Conservation (phyloP, 208 protist species). For the Crithidia mellificae region DNA sequence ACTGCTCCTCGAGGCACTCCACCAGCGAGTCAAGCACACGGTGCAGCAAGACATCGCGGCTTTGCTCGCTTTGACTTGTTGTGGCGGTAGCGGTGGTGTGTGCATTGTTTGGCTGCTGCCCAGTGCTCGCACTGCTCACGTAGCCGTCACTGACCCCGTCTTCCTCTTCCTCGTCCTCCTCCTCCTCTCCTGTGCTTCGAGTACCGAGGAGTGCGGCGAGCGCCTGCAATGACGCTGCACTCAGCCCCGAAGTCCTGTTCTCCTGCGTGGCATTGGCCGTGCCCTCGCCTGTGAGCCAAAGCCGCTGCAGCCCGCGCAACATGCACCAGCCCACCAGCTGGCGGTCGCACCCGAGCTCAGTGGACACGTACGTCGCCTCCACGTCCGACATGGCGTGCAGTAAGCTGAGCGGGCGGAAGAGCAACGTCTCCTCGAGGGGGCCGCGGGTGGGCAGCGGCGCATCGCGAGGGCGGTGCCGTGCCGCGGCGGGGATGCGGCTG, state of each 20-base stretch:
- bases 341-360: constrained; percentile 69
- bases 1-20: constrained; percentile 47
- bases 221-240: constrained; percentile 1
- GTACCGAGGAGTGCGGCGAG: constrained; percentile 18
- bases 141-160: no score
- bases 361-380: constrained; percentile 67
- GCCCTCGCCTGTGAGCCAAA: constrained; percentile 1
- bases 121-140: neutral
- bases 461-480: constrained; percentile 16
- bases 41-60: constrained; percentile 1
- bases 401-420: constrained; percentile 43
- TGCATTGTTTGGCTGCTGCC: neutral
- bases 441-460: constrained; percentile 15
- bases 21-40: constrained; percentile 13
- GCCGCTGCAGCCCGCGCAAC: constrained; percentile 35
- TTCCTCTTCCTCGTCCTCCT: constrained; percentile 6
- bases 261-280: neutral
- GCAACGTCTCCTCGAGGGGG: constrained; percentile 47
- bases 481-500: constrained; percentile 33
- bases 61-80: neutral
- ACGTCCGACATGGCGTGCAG: constrained; percentile 39
- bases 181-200: neutral
- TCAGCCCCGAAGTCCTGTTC: constrained; percentile 1
- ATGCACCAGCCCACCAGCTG: constrained; percentile 65
- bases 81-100: neutral